These are phyloP conservation scores for Coprinopsis cinerea DNA, from an alignment of 768 basidiomycete genomes.

Conservation along the genomic window DNA sequence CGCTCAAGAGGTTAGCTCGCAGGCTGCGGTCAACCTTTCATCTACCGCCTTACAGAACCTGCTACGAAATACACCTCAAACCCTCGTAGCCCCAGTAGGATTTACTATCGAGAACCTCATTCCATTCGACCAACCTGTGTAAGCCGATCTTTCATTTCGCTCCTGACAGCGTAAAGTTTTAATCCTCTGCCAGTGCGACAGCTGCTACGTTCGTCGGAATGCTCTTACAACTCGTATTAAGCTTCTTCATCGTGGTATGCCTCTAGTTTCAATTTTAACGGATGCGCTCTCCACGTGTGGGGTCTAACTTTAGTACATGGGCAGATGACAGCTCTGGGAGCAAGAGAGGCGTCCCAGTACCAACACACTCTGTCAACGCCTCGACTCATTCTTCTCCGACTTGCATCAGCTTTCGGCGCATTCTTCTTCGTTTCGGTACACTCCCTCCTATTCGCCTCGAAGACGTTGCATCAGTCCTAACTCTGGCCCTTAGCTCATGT, in stretches of 20 bases:
- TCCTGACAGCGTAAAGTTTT: neutral
- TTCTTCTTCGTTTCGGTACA: slow-evolving; percentile 35
- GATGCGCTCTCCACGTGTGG: too few species aligned
- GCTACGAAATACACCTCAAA: too few species aligned
- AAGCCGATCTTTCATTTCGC: slow-evolving; percentile 20
- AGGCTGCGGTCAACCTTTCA: slow-evolving; percentile 15
- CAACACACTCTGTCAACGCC: slow-evolving; percentile 23
- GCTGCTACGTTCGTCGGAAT: slow-evolving; percentile 53
- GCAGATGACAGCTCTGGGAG: slow-evolving; percentile 29
- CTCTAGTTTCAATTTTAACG: neutral
- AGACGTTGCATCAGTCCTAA: neutral
- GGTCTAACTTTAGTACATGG: slow-evolving; percentile 3
- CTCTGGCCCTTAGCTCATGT: slow-evolving; percentile 41
- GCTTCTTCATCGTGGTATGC: slow-evolving; percentile 37
- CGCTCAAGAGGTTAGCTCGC: slow-evolving; percentile 19
- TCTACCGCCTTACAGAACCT: too few species aligned
- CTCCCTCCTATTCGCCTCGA: neutral
- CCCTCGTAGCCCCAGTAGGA: slow-evolving; percentile 41
- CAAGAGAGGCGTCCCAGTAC: slow-evolving; percentile 34
- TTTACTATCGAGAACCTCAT: slow-evolving; percentile 46
- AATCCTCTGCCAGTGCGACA: slow-evolving; percentile 35
- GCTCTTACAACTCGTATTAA: slow-evolving; percentile 47
- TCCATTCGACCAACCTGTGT: slow-evolving; percentile 61
- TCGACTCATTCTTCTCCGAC: slow-evolving; percentile 30
- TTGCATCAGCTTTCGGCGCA: slow-evolving; percentile 25